A percentile compares a stretch with the other conserved stretches of the same genome.
phyloP scores from a whole-genome alignment of 441 rosid species.

The Populus hybrid region DNA sequence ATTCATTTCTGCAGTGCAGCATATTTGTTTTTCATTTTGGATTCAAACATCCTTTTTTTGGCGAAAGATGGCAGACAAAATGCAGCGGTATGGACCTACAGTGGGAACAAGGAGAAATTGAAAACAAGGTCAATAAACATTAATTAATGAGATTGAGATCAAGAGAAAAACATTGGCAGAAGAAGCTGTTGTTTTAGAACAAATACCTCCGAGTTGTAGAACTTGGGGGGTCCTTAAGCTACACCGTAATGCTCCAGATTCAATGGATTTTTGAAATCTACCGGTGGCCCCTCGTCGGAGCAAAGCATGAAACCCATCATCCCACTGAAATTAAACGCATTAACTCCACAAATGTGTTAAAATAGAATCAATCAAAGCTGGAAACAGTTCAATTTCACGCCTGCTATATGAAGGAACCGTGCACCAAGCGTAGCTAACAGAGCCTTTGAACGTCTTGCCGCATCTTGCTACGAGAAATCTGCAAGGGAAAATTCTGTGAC shows the following conservation, averaged over 20 bases:
- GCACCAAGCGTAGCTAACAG: slow-evolving; percentile 71
- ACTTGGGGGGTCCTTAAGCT: slow-evolving; percentile 53
- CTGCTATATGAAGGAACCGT: slow-evolving; percentile 62
- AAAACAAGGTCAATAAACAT: too few species aligned
- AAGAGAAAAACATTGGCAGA: too few species aligned
- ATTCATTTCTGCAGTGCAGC: too few species aligned
- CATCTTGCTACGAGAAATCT: slow-evolving; percentile 41
- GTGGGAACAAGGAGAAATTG: background rate
- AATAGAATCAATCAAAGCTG: too few species aligned
- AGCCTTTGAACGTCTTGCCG: slow-evolving; percentile 57
- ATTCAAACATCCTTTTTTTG: slow-evolving; percentile 12
- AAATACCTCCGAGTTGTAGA: slow-evolving; percentile 58
- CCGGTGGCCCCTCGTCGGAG: slow-evolving; percentile 63
- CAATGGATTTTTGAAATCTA: slow-evolving; percentile 58
- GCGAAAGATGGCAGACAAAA: slow-evolving; percentile 76
- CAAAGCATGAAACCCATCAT: slow-evolving; percentile 83
- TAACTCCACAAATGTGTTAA: background rate
- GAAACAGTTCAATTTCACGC: slow-evolving; percentile 18
- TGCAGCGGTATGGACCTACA: slow-evolving; percentile 66
- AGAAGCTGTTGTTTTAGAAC: background rate
- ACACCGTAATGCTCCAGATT: slow-evolving; percentile 36
- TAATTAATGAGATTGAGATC: too few species aligned
- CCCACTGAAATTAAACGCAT: slow-evolving; percentile 43
- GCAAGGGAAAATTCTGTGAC: slow-evolving; percentile 52
- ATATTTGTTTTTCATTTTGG: slow-evolving; percentile 1